A percentile compares a stretch with the other conserved stretches of the same genome.
These are phyloP conservation scores for Plasmodium cynomolgi DNA, from an alignment of 169 alveolate genomes.

Conservation along the genomic window DNA sequence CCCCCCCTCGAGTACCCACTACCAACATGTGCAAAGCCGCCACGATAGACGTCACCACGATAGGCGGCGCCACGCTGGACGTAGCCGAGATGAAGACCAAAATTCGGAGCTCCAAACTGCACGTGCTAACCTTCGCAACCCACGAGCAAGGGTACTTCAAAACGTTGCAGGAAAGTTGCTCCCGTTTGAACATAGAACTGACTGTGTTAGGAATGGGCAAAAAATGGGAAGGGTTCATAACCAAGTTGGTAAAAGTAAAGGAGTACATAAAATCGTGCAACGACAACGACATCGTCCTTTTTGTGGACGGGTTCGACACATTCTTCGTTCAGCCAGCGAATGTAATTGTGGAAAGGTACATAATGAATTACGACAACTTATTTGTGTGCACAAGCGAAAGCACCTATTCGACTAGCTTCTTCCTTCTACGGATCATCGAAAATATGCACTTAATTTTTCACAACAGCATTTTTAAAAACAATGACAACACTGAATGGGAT, in stretches of 20 bases:
- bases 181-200: conserved; percentile 32
- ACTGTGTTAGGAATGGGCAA: conserved; percentile 52
- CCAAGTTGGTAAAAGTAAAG: conserved; percentile 37
- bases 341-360: conserved; percentile 66
- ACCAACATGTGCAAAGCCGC: background rate
- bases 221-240: conserved; percentile 70
- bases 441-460: conserved; percentile 71
- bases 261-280: conserved; percentile 46
- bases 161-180: conserved; percentile 60
- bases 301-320: conserved; percentile 70
- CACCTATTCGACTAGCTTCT: conserved; percentile 27
- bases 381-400: conserved; percentile 71
- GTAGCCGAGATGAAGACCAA: conserved; percentile 10
- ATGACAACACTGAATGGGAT: conserved; percentile 62
- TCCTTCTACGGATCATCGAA: conserved; percentile 39
- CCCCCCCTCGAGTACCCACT: background rate
- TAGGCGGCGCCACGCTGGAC: background rate
- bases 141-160: conserved; percentile 70
- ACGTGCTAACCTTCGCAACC: conserved; percentile 65
- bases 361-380: conserved; percentile 56
- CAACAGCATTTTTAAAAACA: conserved; percentile 47
- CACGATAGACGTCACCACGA: background rate
- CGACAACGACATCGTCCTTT: conserved; percentile 58
- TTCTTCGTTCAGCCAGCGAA: conserved; percentile 59
- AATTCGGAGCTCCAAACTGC: conserved; percentile 27